These are phyloP conservation scores for Phialophora verrucosa DNA, from an alignment of 2,329 filamentous ascomycete genomes.

Conservation along the genomic window DNA sequence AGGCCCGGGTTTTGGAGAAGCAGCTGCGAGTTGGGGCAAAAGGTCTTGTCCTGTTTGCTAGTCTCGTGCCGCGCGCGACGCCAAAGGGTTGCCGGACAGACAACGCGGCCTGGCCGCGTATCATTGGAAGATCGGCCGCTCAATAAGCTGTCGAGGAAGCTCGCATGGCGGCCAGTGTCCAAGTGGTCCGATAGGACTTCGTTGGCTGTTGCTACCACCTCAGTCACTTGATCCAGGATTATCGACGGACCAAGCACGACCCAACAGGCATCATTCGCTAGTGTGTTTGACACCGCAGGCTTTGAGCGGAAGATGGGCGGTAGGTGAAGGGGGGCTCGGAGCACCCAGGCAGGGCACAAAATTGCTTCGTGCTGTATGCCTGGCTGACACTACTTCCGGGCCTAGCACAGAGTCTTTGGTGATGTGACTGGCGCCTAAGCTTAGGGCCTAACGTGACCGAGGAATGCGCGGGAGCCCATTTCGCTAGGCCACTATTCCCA, in stretches of 20 bases:
- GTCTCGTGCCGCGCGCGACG: slow-evolving; percentile 15
- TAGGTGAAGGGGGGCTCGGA: slow-evolving; percentile 1
- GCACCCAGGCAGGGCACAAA: slow-evolving; percentile 7
- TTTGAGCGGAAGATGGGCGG: slow-evolving; percentile 16
- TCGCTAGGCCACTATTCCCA: background rate
- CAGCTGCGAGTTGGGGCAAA: background rate
- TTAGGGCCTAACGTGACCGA: background rate
- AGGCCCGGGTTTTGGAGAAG: slow-evolving; percentile 10
- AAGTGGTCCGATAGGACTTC: slow-evolving; percentile 11
- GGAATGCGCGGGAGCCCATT: background rate
- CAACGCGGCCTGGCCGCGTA: slow-evolving; percentile 1
- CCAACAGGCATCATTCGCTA: slow-evolving; percentile 11
- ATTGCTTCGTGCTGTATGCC: slow-evolving; percentile 2
- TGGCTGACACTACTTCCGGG: slow-evolving; percentile 8
- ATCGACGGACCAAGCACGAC: background rate
- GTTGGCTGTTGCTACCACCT: slow-evolving; percentile 6
- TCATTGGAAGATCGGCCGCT: slow-evolving; percentile 17
- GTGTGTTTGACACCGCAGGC: slow-evolving; percentile 15
- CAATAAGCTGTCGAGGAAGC: slow-evolving; percentile 5
- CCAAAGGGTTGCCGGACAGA: slow-evolving; percentile 11
- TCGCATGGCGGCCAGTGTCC: slow-evolving; percentile 5
- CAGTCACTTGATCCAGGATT: slow-evolving; percentile 3
- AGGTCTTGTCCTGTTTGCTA: slow-evolving; percentile 7
- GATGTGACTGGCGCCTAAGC: background rate
- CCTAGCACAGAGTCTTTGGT: background rate